Percentiles rank a stretch among this genome's conserved stretches.
These are phyloP conservation scores for Epichloe amarillans DNA, from an alignment of 2,329 filamentous ascomycete genomes.

Conservation along the genomic window DNA sequence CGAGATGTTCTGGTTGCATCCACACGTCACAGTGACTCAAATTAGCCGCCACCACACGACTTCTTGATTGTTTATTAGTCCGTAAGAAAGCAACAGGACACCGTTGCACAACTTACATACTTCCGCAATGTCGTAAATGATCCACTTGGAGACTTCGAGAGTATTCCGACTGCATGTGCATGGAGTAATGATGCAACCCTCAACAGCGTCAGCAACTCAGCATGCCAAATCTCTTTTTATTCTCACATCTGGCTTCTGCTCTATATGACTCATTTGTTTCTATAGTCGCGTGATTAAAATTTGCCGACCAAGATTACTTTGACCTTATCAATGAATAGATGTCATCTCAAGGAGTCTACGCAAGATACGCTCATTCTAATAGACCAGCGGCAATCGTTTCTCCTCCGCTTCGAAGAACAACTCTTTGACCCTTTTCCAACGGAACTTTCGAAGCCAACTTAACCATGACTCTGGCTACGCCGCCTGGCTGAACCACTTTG, in stretches of 20 bases:
- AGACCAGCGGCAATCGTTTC: constrained; percentile 80
- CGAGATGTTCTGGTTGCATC: too few relatives aligned
- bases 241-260: not conserved
- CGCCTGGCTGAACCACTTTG: constrained; percentile 66
- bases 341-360: not conserved
- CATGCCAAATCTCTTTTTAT: not conserved
- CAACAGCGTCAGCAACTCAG: not conserved
- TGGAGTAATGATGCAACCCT: not conserved
- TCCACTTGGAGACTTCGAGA: constrained; percentile 11
- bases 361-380: constrained; percentile 44
- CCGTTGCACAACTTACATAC: not conserved
- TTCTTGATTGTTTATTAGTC: not conserved
- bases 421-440: constrained; percentile 63
- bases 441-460: constrained; percentile 63
- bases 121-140: not conserved
- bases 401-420: constrained; percentile 70
- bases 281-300: not conserved
- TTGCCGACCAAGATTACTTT: not conserved
- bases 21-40: not conserved
- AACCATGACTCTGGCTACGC: constrained; percentile 63
- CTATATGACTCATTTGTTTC: not conserved
- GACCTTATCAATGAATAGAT: not conserved
- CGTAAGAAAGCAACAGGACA: not conserved
- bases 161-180: constrained; percentile 11
- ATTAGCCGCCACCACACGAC: not conserved